Base-by-base conservation (phyloP, 176 grass and related monocot species). In the Musa beccarii region DNA sequence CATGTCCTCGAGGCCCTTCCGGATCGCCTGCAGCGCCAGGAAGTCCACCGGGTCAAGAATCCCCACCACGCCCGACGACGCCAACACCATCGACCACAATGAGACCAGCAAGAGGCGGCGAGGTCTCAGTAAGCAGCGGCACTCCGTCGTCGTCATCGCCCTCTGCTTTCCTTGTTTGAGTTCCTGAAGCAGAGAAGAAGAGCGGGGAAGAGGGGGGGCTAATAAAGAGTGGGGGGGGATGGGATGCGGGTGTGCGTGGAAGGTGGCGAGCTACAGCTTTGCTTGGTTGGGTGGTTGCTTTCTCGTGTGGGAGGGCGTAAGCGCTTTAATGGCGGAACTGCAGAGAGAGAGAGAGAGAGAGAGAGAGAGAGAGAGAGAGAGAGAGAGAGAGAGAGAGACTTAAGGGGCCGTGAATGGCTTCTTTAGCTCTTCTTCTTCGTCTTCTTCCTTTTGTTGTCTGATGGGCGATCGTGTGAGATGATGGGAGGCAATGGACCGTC, bases 41-140 rank as follows among this genome's bases (percentile, higher is more conserved):
- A 74, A 74, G 72, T 74, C 72, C 53, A 57, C 72, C 72, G 72
- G 72, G 72, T 74, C 53, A 10, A 74, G 72, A 56, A 57, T 74
- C 53, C 72, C 72, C 6, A 13, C 52, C 22, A 29, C 68, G 17
- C 16, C 72, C 22, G 22, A 1, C 14, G 21, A 8, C 52, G 22
- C 19, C 13, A 19, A 57, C 22, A 56, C 7, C 11, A 29, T 19
- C 52, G 29, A 26, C 9, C 52, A 25, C 53, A 74, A 29, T 11
- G 53, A 20, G 8, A 56, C 24, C 52, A 74, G 19, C 22, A 9
- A 54, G 14, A 16, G 52, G n/a, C 52, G 34, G 24, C 15, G 53
- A 74, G 53, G 49, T 56, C 20, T 25, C 12, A 52, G 19, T 1
- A 21, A 23, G 12, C 69, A 14, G 12, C 49, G n/a, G 15, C 10